These are phyloP conservation scores for Monilinia fructigena DNA, from an alignment of 2,329 filamentous ascomycete genomes.

Conservation along the genomic window DNA sequence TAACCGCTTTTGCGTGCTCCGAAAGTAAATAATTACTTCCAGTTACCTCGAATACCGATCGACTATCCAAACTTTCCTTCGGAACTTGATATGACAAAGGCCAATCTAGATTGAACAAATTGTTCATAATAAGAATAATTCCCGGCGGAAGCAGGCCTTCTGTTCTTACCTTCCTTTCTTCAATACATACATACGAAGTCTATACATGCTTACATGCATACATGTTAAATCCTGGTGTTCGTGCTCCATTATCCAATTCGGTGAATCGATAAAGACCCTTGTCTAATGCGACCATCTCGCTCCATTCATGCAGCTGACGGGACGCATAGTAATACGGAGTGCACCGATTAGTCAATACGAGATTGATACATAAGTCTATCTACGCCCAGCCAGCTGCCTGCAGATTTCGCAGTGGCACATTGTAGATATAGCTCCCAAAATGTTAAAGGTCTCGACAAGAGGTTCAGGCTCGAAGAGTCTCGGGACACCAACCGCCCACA, in stretches of 20 bases:
- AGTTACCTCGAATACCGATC: too few relatives aligned
- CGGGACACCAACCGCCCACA: constrained; percentile 48
- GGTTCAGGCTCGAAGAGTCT: constrained; percentile 27
- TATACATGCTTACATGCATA: not conserved
- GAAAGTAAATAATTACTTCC: not conserved
- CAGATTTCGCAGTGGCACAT: not conserved
- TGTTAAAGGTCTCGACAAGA: constrained; percentile 35
- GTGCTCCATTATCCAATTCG: constrained; percentile 9
- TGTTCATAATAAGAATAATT: not conserved
- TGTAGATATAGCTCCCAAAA: constrained; percentile 36
- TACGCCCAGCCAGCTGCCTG: constrained; percentile 11
- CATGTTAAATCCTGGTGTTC: constrained; percentile 4
- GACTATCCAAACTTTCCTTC: not conserved
- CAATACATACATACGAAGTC: not conserved
- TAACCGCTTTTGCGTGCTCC: not conserved
- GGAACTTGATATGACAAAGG: constrained; percentile 1
- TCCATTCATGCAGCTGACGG: constrained; percentile 21
- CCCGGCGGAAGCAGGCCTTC: constrained; percentile 23
- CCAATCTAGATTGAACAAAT: constrained; percentile 1
- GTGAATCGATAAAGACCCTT: constrained; percentile 23
- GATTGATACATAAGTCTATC: constrained; percentile 12
- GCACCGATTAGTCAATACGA: constrained; percentile 17
- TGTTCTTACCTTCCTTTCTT: constrained; percentile 9
- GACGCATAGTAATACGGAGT: constrained; percentile 18
- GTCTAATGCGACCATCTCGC: constrained; percentile 10